Base-by-base conservation (phyloP, 371 early-diverging fungal genomes). In the Paraphysoderma sedebokerense region DNA sequence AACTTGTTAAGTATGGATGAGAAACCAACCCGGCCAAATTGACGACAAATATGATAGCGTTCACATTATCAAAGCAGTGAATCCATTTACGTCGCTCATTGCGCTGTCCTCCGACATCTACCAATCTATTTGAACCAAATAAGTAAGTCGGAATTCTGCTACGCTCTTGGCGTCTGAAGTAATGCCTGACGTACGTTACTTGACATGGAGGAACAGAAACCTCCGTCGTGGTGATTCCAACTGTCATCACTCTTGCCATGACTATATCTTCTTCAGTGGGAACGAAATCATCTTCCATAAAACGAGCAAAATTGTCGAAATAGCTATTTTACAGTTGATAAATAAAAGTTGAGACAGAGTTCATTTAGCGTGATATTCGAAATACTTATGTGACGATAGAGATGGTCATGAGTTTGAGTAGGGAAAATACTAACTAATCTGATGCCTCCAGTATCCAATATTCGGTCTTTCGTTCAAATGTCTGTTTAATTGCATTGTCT, bases 21-120 rank as follows among this genome's bases (percentile, higher is more conserved):
- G n/a, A 42, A n/a, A 40, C 30, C 38, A 50, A 52, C 28, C 40
- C 53, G 33, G 24, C 24, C 22, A 52, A 23, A 7, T 47, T 31
- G 24, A 35, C 32, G 23, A 49, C 32, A 17, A 52, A 52, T 13
- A 52, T 37, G 45, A 52, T 34, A 27, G 53, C 36, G 17, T 39
- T 53, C 22, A 52, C 53, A 3, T 34, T 28, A 34, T 52, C 53
- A 27, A 52, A 52, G 34, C 53, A 52, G 42, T 52, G 53, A 34
- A 52, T 55, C 55, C 55, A 55, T 34, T 55, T 55, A 33, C 47
- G 44, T n/a, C 55, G 38, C 35, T 55, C 55, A 28, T 42, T 44
- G 26, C 46, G 33, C 48, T 55, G 55, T 19, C 55, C 55, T 5
- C 53, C 52, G 7, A 51, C 52, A 52, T 51, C 52, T 19, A 41